Evolutionary conservation across 176 grass and related monocot species (phyloP).

Genomic region (Alopecurus myosuroides): DNA sequence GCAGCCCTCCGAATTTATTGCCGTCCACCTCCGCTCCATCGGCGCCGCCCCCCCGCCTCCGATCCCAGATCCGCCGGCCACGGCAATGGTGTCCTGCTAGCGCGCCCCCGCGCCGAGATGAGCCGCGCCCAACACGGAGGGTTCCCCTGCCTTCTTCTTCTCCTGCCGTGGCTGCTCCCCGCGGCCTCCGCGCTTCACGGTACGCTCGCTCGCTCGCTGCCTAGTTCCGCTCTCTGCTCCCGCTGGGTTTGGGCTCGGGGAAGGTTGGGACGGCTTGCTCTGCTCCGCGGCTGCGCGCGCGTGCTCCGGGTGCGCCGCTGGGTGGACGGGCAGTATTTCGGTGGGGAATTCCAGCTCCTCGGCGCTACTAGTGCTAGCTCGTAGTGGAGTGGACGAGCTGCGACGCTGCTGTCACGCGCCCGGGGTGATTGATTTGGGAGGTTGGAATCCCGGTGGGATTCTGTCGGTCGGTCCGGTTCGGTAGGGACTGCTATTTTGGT

Average conservation of each 20-base stretch:
- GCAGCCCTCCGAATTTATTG: conserved; percentile 41
- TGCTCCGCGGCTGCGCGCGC: not conserved
- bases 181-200: conserved; percentile 21
- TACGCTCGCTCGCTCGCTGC: not conserved
- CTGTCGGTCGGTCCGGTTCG: not conserved
- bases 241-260: not conserved
- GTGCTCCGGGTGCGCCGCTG: not conserved
- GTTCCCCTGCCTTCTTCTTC: not conserved
- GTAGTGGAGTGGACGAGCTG: not conserved
- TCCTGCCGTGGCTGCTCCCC: not conserved
- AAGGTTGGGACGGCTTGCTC: not conserved
- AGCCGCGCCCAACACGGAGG: not conserved
- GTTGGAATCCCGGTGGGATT: not conserved
- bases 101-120: not conserved
- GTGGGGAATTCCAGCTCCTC: not conserved
- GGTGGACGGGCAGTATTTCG: not conserved
- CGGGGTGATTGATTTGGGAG: not conserved
- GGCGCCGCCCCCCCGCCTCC: not conserved
- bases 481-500: not conserved
- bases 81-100: conserved; percentile 32
- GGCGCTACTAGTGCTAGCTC: not conserved
- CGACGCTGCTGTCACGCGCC: not conserved
- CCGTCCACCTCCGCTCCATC: not conserved
- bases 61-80: conserved; percentile 37
- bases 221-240: not conserved